Evolutionary conservation across 2,329 filamentous ascomycete species (phyloP).

Genomic region (Fusarium multiceps): DNA sequence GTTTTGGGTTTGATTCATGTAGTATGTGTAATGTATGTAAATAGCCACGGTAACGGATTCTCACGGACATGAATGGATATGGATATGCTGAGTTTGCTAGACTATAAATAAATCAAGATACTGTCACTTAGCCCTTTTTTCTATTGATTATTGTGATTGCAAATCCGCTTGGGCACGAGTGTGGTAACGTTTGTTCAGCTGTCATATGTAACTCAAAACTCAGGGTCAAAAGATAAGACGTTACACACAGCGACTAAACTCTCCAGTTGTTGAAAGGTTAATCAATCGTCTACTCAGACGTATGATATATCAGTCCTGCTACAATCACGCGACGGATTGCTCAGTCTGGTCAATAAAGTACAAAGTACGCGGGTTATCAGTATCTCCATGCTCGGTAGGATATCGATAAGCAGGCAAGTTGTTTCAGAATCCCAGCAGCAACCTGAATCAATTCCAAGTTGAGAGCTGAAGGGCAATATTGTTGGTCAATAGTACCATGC

Average conservation of each 20-base stretch:
- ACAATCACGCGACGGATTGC: not conserved
- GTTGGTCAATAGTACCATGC: not conserved
- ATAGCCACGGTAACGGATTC: conserved; percentile 31
- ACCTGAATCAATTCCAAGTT: not conserved
- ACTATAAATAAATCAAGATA: conserved; percentile 20
- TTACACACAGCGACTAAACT: not conserved
- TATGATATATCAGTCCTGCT: not conserved
- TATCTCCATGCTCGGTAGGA: not conserved
- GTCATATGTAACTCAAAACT: not conserved
- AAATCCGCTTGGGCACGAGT: not conserved
- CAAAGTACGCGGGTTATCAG: not conserved
- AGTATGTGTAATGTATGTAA: conserved; percentile 36
- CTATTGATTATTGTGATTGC: not conserved
- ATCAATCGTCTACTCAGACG: not conserved
- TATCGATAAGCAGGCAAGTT: not conserved
- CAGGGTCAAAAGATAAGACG: not conserved
- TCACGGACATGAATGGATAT: conserved; percentile 27
- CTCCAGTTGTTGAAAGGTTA: not conserved
- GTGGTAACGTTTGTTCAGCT: not conserved
- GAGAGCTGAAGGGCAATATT: not conserved
- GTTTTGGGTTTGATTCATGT: conserved; percentile 14
- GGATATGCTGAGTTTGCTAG: conserved; percentile 27
- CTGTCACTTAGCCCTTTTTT: not conserved
- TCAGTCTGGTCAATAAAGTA: not conserved
- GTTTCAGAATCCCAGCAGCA: conserved; percentile 4